Conservation (phyloP, 441 rosid genomes). For the Erysimum pusillum region DNA sequence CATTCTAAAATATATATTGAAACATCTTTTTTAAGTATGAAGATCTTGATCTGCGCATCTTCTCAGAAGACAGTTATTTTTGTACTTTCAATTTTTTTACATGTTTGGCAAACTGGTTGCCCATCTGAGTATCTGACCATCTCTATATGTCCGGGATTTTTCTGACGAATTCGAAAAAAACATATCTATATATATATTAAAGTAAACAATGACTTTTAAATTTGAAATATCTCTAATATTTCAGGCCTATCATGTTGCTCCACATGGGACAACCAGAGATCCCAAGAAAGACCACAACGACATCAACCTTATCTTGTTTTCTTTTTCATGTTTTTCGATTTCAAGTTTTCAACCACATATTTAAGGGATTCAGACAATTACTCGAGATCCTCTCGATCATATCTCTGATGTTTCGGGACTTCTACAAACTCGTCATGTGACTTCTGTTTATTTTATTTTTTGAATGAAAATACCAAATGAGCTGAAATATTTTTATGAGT, state of each 20-base stretch:
- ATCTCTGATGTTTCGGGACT: not conserved
- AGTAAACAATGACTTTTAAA: slow-evolving; percentile 1
- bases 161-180: not conserved
- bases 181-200: not conserved
- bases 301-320: slow-evolving; percentile 35
- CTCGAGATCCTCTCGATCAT: not conserved
- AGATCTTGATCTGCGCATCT: not conserved
- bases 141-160: not conserved
- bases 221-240: slow-evolving; percentile 15
- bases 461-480: no score
- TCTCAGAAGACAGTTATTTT: not conserved
- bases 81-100: not conserved
- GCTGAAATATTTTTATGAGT: no score
- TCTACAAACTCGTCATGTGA: no score
- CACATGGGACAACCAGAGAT: slow-evolving; percentile 7
- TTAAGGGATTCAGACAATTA: slow-evolving; percentile 11
- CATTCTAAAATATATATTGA: not conserved
- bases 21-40: not conserved
- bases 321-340: not conserved
- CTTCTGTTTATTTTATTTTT: no score
- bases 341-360: slow-evolving; percentile 22
- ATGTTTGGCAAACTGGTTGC: not conserved
- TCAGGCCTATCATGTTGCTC: slow-evolving; percentile 19
- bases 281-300: slow-evolving; percentile 23
- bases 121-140: no score